A percentile compares a stretch with the other conserved stretches of the same genome.
Evolutionary conservation across 345 rosid genomes (phyloP).

Genomic region (Microthlaspi erraticum): DNA sequence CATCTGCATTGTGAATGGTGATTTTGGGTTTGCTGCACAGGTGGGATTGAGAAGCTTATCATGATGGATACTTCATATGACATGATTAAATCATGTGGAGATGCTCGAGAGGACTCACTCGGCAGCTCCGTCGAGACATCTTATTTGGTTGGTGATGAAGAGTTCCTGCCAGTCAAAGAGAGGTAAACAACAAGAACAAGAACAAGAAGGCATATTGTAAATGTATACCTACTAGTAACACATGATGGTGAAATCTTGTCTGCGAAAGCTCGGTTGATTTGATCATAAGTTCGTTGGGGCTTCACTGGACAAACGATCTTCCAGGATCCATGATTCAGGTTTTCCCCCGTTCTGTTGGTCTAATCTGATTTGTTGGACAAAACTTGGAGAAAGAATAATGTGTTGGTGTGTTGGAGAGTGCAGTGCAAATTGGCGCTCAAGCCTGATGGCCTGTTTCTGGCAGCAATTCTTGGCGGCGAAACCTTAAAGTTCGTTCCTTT

Average conservation of each 20-base stretch:
- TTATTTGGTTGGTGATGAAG: slow-evolving; percentile 89
- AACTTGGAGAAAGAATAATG: too few species aligned
- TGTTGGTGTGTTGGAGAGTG: slow-evolving; percentile 43
- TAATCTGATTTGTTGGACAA: too few species aligned
- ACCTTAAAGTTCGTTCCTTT: slow-evolving; percentile 72
- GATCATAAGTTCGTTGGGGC: slow-evolving; percentile 89
- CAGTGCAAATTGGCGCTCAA: slow-evolving; percentile 95
- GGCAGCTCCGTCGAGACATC: slow-evolving; percentile 70
- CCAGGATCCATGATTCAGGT: slow-evolving; percentile 99
- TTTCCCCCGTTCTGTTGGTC: not conserved
- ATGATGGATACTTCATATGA: slow-evolving; percentile 95
- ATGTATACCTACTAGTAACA: not conserved
- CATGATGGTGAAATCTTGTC: slow-evolving; percentile 25
- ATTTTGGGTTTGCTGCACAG: slow-evolving; percentile 43
- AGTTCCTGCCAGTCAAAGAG: slow-evolving; percentile 85
- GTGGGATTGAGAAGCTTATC: slow-evolving; percentile 81
- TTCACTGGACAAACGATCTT: slow-evolving; percentile 99
- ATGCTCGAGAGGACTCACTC: slow-evolving; percentile 45
- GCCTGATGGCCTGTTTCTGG: slow-evolving; percentile 98
- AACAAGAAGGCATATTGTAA: too few species aligned
- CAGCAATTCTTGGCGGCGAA: slow-evolving; percentile 99
- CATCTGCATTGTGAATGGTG: not conserved
- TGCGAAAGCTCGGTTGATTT: slow-evolving; percentile 83
- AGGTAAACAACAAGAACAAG: slow-evolving; percentile 49
- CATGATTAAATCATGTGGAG: slow-evolving; percentile 76